Base-by-base conservation (phyloP, 805 yeast species). In the Naumovozyma castellii region DNA sequence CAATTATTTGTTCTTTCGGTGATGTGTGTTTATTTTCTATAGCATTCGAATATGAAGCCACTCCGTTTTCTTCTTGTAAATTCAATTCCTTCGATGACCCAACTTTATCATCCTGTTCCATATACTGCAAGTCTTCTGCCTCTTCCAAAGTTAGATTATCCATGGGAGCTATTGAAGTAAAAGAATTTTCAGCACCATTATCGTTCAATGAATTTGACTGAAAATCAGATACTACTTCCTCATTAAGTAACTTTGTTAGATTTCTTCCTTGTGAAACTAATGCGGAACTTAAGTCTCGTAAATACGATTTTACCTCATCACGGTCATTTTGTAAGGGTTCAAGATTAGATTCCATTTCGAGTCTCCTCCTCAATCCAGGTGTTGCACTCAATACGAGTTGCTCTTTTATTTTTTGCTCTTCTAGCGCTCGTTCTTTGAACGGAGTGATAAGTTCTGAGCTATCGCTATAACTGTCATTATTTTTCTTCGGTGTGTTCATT, bases 241-340 rank as follows among this genome's bases (percentile, higher is more conserved):
- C 32, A 13, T 29, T 29, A 6, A 29, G 15, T 9, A 29, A 14
- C 13, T 29, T 31, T 12, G 39, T 42, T 25, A 46, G 33, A 20
- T 44, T 46, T 32, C 36, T 43, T 8, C 43, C 45, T 43, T 45
- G 51, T 12, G 52, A 42, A 8, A 40, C 51, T 30, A 54, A 35
- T 16, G 50, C 53, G 14, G 46, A 39, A 38, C 60, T 55, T 28
- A 55, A 33, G 36, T 55, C 60, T 18, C 43, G 43, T 19, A 55
- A 33, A 35, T 48, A 53, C 12, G 44, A 35, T 32, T 45, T 43
- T n/a, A 51, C 32, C 15, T 48, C 56, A n/a, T 9, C 28, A 1
- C 49, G 44, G 31, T 54, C 50, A 22, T 43, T 47, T 10, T 32
- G 38, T 8, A 38, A 25, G 6, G 39, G 44, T 18, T 37, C 45